phyloP scores from a whole-genome alignment of 1,139 yeast genomes.

The Protomyces inundatus region DNA sequence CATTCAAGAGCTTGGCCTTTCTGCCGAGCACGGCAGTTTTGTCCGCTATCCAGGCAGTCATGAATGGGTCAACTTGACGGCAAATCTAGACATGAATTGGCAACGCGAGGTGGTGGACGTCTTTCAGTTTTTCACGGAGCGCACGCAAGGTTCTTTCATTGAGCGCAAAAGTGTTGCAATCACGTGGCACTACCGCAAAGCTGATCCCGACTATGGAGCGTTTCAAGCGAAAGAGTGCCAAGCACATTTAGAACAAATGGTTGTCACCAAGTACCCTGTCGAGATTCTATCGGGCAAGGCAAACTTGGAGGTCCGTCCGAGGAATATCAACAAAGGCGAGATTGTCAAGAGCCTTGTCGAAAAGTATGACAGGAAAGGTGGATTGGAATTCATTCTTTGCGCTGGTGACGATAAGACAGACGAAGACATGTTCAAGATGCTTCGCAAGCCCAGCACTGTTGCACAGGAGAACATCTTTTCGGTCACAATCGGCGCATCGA shows the following conservation, averaged over 20 bases:
- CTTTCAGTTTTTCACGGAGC: conserved; percentile 68
- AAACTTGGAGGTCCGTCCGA: conserved; percentile 91
- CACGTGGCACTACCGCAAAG: conserved; percentile 95
- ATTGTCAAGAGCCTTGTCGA: conserved; percentile 72
- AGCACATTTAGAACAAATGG: conserved; percentile 55
- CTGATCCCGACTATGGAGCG: conserved; percentile 87
- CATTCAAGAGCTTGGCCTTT: conserved; percentile 61
- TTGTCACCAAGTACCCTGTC: conserved; percentile 67
- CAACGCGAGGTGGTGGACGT: conserved; percentile 71
- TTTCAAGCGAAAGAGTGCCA: conserved; percentile 76
- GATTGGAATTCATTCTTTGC: conserved; percentile 81
- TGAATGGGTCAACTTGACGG: conserved; percentile 81
- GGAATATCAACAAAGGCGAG: conserved; percentile 91
- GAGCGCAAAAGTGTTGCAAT: conserved; percentile 89
- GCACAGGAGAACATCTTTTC: conserved; percentile 54
- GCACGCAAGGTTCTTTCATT: conserved; percentile 83
- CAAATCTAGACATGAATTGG: conserved; percentile 88
- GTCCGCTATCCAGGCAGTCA: conserved; percentile 60
- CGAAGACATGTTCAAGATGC: conserved; percentile 84
- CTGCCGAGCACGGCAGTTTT: conserved; percentile 98
- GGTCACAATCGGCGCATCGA: conserved; percentile 92
- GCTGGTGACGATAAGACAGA: conserved; percentile 95
- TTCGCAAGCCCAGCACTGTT: conserved; percentile 52
- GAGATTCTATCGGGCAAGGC: conserved; percentile 99
- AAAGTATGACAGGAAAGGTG: conserved; percentile 42